Evolutionary conservation across 2,329 filamentous ascomycete species (phyloP).

Genomic region (Exutisphaerella laricina): DNA sequence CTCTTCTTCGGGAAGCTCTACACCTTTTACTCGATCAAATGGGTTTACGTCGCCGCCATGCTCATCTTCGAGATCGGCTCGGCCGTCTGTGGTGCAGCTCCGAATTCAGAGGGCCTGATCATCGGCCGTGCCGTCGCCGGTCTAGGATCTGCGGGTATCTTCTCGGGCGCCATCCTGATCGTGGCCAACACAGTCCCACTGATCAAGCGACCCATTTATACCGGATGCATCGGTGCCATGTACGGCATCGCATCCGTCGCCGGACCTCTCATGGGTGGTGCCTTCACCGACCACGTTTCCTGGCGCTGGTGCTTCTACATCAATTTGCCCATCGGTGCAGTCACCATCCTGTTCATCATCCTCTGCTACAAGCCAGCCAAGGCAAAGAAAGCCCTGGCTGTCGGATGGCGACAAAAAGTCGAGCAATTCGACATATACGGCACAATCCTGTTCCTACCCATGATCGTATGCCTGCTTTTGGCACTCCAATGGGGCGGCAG

Average conservation of each 20-base stretch:
- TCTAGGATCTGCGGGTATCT: conserved; percentile 48
- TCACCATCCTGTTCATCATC: conserved; percentile 36
- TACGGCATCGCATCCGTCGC: conserved; percentile 46
- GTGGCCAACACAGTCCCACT: conserved; percentile 43
- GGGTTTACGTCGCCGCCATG: conserved; percentile 41
- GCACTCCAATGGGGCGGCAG: conserved; percentile 49
- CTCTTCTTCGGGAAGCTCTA: conserved; percentile 45
- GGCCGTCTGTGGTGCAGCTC: conserved; percentile 48
- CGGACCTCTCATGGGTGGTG: conserved; percentile 43
- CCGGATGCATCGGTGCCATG: conserved; percentile 45
- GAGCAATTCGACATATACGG: conserved; percentile 46
- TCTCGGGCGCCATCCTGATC: conserved; percentile 45
- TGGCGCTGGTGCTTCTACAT: conserved; percentile 39
- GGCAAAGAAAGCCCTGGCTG: conserved; percentile 27
- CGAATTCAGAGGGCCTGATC: conserved; percentile 46
- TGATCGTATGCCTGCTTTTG: conserved; percentile 45
- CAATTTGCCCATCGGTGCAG: conserved; percentile 48
- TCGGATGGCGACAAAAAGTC: conserved; percentile 36
- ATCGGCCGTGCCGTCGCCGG: conserved; percentile 49
- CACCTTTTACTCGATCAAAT: conserved; percentile 45
- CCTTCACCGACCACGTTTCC: conserved; percentile 32
- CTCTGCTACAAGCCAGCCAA: conserved; percentile 35
- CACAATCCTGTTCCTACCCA: conserved; percentile 43
- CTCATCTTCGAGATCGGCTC: conserved; percentile 49
- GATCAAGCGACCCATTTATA: conserved; percentile 44